Conservation (phyloP, 805 yeast species). For the Candida dajiaensis region DNA sequence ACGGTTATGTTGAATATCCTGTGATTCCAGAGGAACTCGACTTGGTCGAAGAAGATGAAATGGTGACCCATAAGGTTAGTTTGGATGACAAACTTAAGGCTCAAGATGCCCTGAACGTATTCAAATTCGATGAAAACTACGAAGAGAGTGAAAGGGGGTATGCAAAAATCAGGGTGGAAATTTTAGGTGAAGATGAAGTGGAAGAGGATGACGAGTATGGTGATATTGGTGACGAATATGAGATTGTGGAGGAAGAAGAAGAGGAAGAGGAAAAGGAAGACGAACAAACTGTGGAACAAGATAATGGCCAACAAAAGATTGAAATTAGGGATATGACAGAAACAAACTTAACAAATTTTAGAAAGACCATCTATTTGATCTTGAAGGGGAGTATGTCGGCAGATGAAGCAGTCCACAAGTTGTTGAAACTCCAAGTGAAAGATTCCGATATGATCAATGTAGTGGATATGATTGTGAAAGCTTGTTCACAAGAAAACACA, state of each 20-base stretch:
- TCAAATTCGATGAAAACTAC: constrained; percentile 45
- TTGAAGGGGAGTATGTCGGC: constrained; percentile 87
- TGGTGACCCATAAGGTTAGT: constrained; percentile 46
- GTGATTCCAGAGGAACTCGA: constrained; percentile 44
- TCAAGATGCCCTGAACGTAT: constrained; percentile 43
- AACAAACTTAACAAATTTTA: constrained; percentile 53
- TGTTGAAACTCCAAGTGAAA: constrained; percentile 45
- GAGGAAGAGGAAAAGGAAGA: constrained; percentile 35
- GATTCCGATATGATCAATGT: constrained; percentile 43
- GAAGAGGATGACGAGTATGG: constrained; percentile 42
- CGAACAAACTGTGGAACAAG: constrained; percentile 21
- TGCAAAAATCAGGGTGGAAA: constrained; percentile 24
- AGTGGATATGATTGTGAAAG: constrained; percentile 68
- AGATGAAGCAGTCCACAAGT: constrained; percentile 89
- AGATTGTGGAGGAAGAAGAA: constrained; percentile 37
- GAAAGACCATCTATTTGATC: constrained; percentile 73
- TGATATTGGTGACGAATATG: constrained; percentile 18
- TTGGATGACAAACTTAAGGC: constrained; percentile 47
- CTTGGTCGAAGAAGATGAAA: constrained; percentile 59
- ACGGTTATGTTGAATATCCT: constrained; percentile 34
- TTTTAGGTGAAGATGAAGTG: constrained; percentile 23
- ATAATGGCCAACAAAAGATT: constrained; percentile 2
- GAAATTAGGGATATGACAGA: constrained; percentile 62
- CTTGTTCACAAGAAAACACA: constrained; percentile 81
- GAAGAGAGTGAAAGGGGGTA: constrained; percentile 46